These are phyloP conservation scores for Suillus lakei DNA, from an alignment of 768 basidiomycete genomes.

Conservation along the genomic window DNA sequence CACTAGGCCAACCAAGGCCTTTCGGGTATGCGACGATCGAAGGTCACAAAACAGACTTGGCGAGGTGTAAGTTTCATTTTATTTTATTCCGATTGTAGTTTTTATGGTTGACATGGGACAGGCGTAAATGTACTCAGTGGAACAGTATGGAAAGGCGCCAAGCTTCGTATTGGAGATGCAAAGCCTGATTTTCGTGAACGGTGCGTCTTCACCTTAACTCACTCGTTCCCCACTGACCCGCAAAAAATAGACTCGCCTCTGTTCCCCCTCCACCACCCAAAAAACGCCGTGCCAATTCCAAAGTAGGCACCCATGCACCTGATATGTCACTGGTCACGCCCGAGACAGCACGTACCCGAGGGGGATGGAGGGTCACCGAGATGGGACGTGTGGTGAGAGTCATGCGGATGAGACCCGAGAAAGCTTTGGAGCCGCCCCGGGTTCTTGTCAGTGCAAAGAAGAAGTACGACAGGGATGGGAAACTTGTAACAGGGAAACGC, in stretches of 20 bases:
- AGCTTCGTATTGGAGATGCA: constrained; percentile 83
- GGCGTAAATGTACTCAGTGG: constrained; percentile 81
- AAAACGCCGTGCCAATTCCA: constrained; percentile 45
- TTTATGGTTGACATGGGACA: constrained; percentile 28
- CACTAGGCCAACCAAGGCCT: constrained; percentile 65
- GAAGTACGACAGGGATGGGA: constrained; percentile 18
- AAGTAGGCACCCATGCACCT: constrained; percentile 49
- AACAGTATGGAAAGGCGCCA: constrained; percentile 87
- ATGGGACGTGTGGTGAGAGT: constrained; percentile 69
- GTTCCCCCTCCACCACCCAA: constrained; percentile 38
- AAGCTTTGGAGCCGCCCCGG: constrained; percentile 50
- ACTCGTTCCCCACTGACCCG: neutral
- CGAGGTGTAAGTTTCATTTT: constrained; percentile 59
- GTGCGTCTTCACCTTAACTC: constrained; percentile 37
- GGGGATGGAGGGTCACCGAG: constrained; percentile 73
- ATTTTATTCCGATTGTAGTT: too few species aligned
- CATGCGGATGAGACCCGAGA: constrained; percentile 70
- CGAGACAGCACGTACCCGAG: constrained; percentile 53
- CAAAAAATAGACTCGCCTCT: constrained; percentile 14
- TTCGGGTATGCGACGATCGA: constrained; percentile 80
- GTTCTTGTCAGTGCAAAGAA: constrained; percentile 12
- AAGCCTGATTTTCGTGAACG: constrained; percentile 71
- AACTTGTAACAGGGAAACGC: constrained; percentile 38
- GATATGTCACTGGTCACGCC: constrained; percentile 72
- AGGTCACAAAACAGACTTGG: constrained; percentile 59